Evolutionary conservation across 2,329 filamentous ascomycete genomes (phyloP).

Genomic region (Aureobasidium sp.): DNA sequence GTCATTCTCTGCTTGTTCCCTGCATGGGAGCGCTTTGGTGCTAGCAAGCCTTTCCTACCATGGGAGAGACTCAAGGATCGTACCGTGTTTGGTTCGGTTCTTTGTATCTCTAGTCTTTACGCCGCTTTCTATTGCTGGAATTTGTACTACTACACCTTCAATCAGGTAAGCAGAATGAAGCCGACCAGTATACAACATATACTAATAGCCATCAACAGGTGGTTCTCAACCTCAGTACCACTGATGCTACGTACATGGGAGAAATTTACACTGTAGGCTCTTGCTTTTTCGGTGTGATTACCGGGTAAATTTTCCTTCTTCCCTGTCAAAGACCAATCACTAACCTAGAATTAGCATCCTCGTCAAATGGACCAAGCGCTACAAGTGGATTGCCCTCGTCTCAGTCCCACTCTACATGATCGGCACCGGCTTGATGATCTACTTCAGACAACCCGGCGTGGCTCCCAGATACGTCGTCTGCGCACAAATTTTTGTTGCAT

Average conservation of each 20-base stretch:
- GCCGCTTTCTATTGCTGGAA: slow-evolving; percentile 41
- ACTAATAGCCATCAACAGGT: not conserved
- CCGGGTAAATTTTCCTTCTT: slow-evolving; percentile 28
- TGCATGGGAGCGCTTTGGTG: slow-evolving; percentile 52
- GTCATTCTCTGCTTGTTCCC: slow-evolving; percentile 38
- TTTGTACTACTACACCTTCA: slow-evolving; percentile 30
- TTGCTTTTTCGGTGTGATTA: slow-evolving; percentile 38
- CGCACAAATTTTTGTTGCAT: slow-evolving; percentile 51
- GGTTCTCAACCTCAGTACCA: not conserved
- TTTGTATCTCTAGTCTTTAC: slow-evolving; percentile 35
- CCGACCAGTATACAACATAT: rapidly evolving
- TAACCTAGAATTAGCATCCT: slow-evolving; percentile 24
- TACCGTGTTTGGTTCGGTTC: slow-evolving; percentile 45
- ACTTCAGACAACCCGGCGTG: slow-evolving; percentile 31
- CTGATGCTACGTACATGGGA: slow-evolving; percentile 11
- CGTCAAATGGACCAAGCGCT: slow-evolving; percentile 42
- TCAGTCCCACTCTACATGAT: slow-evolving; percentile 29
- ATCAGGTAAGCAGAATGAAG: not conserved
- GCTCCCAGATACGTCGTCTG: slow-evolving; percentile 47
- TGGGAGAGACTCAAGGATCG: slow-evolving; percentile 45
- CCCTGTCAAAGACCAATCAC: not conserved
- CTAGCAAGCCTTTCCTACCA: slow-evolving; percentile 52
- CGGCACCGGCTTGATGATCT: slow-evolving; percentile 30
- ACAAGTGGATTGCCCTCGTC: slow-evolving; percentile 39
- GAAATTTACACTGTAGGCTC: slow-evolving; percentile 34